A percentile compares a stretch with the other conserved stretches of the same genome.
Evolutionary conservation across 1,139 yeast genomes (phyloP).

Genomic region (Nakaseomyces glabratus): DNA sequence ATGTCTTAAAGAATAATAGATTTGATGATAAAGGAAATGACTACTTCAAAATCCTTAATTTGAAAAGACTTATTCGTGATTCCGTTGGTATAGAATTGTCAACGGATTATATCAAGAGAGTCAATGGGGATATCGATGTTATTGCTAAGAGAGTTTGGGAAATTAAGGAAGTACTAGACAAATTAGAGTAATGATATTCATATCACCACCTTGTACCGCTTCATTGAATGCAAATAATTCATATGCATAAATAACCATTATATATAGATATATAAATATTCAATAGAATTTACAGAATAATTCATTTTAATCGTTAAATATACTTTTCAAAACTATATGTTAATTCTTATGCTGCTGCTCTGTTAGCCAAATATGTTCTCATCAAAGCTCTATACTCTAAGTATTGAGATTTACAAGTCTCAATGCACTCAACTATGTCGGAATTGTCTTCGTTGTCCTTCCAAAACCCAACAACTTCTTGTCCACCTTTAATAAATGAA

Average conservation of each 20-base stretch:
- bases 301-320: too few species aligned
- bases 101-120: conserved; percentile 28
- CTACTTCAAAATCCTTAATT: conserved; percentile 19
- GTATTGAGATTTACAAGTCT: conserved; percentile 20
- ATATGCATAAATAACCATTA: too few species aligned
- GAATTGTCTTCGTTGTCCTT: conserved; percentile 20
- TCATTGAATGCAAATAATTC: too few species aligned
- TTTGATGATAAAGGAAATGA: conserved; percentile 18
- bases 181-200: conserved; percentile 17
- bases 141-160: conserved; percentile 29
- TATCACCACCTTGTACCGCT: too few species aligned
- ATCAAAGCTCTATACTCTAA: conserved; percentile 18
- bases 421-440: conserved; percentile 15
- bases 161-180: conserved; percentile 31
- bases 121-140: conserved; percentile 28
- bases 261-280: too few species aligned
- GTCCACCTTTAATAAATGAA: conserved; percentile 31
- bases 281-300: too few species aligned
- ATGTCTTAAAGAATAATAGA: conserved; percentile 15
- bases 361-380: conserved; percentile 14
- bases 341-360: not conserved
- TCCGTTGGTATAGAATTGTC: conserved; percentile 32
- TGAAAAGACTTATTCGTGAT: conserved; percentile 25
- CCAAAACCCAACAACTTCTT: conserved; percentile 33
- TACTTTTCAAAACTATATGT: too few species aligned